Conservation (phyloP, 2,329 filamentous ascomycete species). For the Cryphonectria carpinicola region DNA sequence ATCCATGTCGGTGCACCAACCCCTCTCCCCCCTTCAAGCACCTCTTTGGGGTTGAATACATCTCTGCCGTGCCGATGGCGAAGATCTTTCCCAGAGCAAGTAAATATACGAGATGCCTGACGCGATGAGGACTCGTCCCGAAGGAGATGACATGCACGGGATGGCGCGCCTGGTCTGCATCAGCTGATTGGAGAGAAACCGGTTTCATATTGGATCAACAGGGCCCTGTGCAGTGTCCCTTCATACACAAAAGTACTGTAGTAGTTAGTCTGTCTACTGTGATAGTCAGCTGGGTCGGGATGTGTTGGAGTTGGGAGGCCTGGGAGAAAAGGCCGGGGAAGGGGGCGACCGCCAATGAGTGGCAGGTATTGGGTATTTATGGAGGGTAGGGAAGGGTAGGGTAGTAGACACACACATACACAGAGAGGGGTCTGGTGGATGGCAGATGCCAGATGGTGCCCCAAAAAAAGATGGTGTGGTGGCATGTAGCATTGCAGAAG, state of each 20-base stretch:
- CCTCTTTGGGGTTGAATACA: background rate
- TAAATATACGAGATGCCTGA: background rate
- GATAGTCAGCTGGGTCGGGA: background rate
- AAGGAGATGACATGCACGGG: background rate
- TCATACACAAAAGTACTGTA: background rate
- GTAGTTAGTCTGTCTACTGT: too few relatives aligned
- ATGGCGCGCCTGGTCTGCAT: background rate
- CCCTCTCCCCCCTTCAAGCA: too few relatives aligned
- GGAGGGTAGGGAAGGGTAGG: background rate
- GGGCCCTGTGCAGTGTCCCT: background rate
- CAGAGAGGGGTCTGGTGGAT: background rate
- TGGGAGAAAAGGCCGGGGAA: background rate
- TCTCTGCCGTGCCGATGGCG: background rate
- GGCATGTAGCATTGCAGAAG: constrained; percentile 15
- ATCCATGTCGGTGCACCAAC: background rate
- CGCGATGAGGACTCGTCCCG: background rate
- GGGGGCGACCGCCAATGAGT: background rate
- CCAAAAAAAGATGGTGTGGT: constrained; percentile 11
- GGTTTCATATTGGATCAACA: background rate
- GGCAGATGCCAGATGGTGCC: background rate
- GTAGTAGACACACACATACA: background rate
- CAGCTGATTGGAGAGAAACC: background rate
- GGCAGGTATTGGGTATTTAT: background rate
- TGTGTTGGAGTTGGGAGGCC: background rate
- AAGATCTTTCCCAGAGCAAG: background rate